A percentile compares a stretch with the other conserved stretches of the same genome.
phyloP scores from a whole-genome alignment of 805 yeast species.

The Suhomyces xylopsoci region DNA sequence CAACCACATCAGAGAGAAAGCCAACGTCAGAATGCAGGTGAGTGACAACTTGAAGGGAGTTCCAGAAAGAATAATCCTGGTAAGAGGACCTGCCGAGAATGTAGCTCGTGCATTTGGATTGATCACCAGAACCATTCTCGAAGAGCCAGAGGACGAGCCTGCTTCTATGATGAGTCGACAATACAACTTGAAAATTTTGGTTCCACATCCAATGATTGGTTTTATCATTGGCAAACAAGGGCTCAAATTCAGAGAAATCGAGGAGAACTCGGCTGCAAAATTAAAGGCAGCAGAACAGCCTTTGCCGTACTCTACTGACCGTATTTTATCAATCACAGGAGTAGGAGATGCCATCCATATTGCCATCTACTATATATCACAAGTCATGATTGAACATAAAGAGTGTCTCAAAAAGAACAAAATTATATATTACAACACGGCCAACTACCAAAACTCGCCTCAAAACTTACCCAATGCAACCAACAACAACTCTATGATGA shows the following conservation, averaged over 20 bases:
- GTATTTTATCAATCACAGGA: conserved; percentile 67
- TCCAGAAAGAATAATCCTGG: conserved; percentile 71
- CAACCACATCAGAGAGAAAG: conserved; percentile 56
- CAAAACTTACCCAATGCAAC: background rate
- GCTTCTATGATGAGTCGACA: conserved; percentile 54
- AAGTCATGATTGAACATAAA: conserved; percentile 61
- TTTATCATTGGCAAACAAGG: conserved; percentile 79
- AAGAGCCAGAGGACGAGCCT: conserved; percentile 63
- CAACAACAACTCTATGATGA: conserved; percentile 14
- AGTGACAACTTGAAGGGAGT: conserved; percentile 69
- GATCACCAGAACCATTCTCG: conserved; percentile 61
- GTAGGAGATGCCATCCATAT: conserved; percentile 87
- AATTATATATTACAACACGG: conserved; percentile 58
- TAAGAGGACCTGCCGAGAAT: conserved; percentile 70
- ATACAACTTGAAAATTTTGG: conserved; percentile 56
- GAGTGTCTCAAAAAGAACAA: conserved; percentile 52
- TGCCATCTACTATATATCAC: conserved; percentile 72
- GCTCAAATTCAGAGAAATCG: conserved; percentile 71
- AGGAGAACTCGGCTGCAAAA: conserved; percentile 75
- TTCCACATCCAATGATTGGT: conserved; percentile 81
- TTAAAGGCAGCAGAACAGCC: conserved; percentile 70
- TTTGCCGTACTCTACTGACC: conserved; percentile 73
- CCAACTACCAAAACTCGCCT: conserved; percentile 26
- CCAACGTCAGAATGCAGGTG: conserved; percentile 65
- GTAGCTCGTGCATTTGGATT: conserved; percentile 82